Conservation (phyloP, 306 rosid species). For the Inga oerstediana region DNA sequence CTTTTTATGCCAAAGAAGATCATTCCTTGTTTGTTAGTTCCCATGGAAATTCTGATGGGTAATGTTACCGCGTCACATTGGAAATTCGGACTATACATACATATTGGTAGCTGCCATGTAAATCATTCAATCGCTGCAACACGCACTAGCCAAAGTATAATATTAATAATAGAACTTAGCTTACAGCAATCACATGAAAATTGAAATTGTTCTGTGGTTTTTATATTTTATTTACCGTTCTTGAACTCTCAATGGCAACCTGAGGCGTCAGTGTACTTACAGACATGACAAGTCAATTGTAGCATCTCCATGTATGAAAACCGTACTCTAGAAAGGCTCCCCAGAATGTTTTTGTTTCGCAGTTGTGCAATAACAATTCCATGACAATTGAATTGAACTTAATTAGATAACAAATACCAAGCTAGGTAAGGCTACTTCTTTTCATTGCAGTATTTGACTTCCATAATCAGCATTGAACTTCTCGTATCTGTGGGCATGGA, state of each 20-base stretch:
- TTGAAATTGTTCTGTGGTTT: neutral
- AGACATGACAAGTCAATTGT: neutral
- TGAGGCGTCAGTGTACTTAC: neutral
- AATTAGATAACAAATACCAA: neutral
- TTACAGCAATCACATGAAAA: neutral
- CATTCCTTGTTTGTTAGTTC: neutral
- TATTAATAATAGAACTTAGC: neutral
- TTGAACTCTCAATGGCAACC: neutral
- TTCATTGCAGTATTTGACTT: conserved; percentile 57
- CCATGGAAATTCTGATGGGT: neutral
- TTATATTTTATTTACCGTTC: neutral
- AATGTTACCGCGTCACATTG: neutral
- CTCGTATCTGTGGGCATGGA: conserved; percentile 61
- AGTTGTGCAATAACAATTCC: neutral
- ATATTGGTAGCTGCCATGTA: neutral
- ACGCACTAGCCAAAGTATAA: neutral
- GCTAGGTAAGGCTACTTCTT: conserved; percentile 7
- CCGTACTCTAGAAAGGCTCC: neutral
- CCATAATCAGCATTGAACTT: conserved; percentile 69
- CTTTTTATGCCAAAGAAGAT: neutral
- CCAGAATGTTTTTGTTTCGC: neutral
- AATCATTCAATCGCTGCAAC: conserved; percentile 1
- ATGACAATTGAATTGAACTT: neutral
- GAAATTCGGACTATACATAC: neutral
- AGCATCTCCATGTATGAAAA: neutral